Evolutionary conservation across 2,329 filamentous ascomycete species (phyloP), one percentile per base, ranked within the genome.

Genomic region (Trichoderma citrinoviride): DNA sequence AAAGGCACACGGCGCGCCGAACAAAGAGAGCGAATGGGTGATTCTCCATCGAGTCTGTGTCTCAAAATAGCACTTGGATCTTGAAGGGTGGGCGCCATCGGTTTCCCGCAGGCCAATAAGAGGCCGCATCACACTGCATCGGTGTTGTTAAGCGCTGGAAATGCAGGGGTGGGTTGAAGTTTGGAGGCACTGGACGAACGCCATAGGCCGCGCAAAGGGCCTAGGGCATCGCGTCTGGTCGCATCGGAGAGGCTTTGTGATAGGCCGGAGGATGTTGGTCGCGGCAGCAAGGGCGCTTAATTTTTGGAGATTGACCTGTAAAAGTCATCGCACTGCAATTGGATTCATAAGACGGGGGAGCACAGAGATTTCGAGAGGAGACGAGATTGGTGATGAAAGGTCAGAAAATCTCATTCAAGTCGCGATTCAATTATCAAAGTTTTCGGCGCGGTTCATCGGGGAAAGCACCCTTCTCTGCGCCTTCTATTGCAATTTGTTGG

Each of bases 51-150:
- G 55, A 27, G 47, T 54, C 21, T 41, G 47, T 33, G 50, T 27
- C 47, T 57, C 43, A 61, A 65, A 65, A 65, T 65, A 65, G 64
- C 64, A 61, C 23, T 17, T 12, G 41, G 37, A 61, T 61, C 56
- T 52, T 61, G 47, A 29, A 29, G 56, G 29, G 41, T 53, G 44
- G 37, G 52, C 46, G 56, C 23, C 49, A 40, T 61, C 21, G 43
- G 49, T 29, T 7, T 17, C 29, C 37, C 15, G 17, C 64, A 23
- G 50, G 41, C 64, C 64, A 65, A 65, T 65, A 12, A n/a, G 56
- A 53, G 8, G 50, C 25, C 56, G 56, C 50, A 65, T 65, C 64
- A 65, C 64, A 61, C 37, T 65, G 64, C 49, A 55, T 65, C 55
- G 64, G 64, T 43, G n/a, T 61, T 23, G 15, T 44, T 61, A 65